A percentile compares a stretch with the other conserved stretches of the same genome.
Conservation (phyloP, 73 alveolate genomes). For the Paramecium sonneborni region DNA sequence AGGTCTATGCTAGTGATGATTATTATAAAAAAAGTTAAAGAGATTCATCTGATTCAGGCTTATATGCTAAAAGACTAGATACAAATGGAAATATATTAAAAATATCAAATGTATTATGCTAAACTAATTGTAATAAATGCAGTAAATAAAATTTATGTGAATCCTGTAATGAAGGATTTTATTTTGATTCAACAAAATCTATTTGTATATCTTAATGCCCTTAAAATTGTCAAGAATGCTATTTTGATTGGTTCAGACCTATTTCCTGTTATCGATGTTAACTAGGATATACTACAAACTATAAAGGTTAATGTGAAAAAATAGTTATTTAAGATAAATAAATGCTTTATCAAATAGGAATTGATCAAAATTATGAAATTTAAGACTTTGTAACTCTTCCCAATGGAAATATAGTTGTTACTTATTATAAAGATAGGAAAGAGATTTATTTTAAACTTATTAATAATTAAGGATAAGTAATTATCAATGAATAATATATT, state of each 20-base stretch:
- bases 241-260: neutral
- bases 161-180: neutral
- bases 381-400: neutral
- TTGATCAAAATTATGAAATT: neutral
- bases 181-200: neutral
- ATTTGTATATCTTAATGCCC: neutral
- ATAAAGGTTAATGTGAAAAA: neutral
- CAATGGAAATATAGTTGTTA: neutral
- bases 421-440: neutral
- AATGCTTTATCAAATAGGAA: neutral
- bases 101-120: neutral
- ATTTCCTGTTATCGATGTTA: neutral
- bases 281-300: neutral
- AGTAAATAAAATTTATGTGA: slow-evolving; percentile 5
- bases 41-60: neutral
- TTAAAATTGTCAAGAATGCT: neutral
- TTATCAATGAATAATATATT: neutral
- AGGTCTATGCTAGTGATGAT: neutral
- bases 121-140: slow-evolving; percentile 1
- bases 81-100: neutral
- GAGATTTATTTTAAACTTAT: neutral
- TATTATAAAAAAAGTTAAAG: neutral
- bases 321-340: neutral
- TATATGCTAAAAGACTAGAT: neutral
- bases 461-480: neutral